Evolutionary conservation across 768 basidiomycete genomes (phyloP), one percentile per base, ranked within the genome.

Genomic region (Imleria badia): DNA sequence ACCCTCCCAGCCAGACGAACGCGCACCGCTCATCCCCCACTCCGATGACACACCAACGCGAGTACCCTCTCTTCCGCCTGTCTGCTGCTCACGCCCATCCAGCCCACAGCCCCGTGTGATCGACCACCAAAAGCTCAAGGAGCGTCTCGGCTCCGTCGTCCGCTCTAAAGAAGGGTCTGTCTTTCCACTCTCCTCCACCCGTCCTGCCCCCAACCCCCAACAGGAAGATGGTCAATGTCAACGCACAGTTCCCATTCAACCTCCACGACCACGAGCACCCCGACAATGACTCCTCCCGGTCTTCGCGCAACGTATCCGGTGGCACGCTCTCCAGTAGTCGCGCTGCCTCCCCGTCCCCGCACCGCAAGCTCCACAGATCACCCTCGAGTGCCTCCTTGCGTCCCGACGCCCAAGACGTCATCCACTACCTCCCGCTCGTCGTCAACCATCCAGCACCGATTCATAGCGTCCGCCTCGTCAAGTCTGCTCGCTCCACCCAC

Each of bases 151-250:
- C 5, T 70, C 75, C 10, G 85, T 87, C 31, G 83, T 87, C 26
- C 81, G 82, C 5, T 68, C 79, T 3, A 84, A 82, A 63, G 82
- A 85, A 70, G 78, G 82, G 85, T 85, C 54, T 55, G 78, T 73
- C 11, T 1, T 13, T 15, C 39, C 17, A 10, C 51, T 22, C 48
- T 17, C 40, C 38, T 33, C 33, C n/a, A n/a, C n/a, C 40, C 29
- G 26, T 48, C 7, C 33, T 26, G 13, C 41, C 35, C 7, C 42
- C 55, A 30, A 30, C 51, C 47, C 14, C 46, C 51, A 29, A 33
- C 66, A 87, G 85, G 31, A 85, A 81, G 77, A 87, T 87, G 86
- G 85, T 87, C 59, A 86, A 86, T 52, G 78, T 87, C 14, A 78
- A 78, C 51, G 79, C 82, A 2, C 77, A 75, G 22, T 73, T 81